Base-by-base conservation (phyloP, 805 yeast species). In the Kodamaea lidongshanica region DNA sequence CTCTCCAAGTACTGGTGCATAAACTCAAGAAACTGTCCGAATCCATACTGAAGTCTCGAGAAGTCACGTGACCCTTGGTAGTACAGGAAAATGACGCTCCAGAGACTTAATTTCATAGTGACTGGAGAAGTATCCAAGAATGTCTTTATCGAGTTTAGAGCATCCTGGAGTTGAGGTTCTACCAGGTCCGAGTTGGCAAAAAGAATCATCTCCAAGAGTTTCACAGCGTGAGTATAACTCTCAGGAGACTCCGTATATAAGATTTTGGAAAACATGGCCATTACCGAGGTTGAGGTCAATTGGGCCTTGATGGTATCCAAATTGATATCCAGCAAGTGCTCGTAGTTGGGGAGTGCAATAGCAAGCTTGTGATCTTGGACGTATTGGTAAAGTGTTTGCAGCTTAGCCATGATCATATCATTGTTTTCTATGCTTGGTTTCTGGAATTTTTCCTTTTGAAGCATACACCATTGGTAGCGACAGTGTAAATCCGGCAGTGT, bases 71-170 rank as follows among this genome's bases (percentile, higher is more conserved):
- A 44, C 6, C 44, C 48, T 13, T 45, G 48, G 42, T 80, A 83
- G 33, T 69, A 68, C 39, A 70, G 73, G 27, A 85, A 65, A 11
- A 88, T 58, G 14, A 80, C 66, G 18, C 72, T 74, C 94, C 96
- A 88, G 3, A 92, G 55, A 32, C 78, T 77, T 21, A 87, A 56
- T 33, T 72, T 73, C 48, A 86, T 67, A 13, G 74, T 79, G 13
- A 80, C 59, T 0, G 92, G 74, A 0, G 94, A 75, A 8, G 60
- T 62, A 3, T 62, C 55, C 10, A 92, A 60, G 46, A 89, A 85
- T 8, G 60, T 52, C 13, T 67, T 61, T 51, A 86, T 77, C 6
- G 87, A 76, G 5, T 30, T 16, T 6, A 19, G 21, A 19, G 21
- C n/a, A n/a, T 19, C n/a, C 21, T 8, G 21, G n/a, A n/a, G 21